phyloP scores from a whole-genome alignment of 1,284 basidiomycete species.

The Ceratobasidium sp. region DNA sequence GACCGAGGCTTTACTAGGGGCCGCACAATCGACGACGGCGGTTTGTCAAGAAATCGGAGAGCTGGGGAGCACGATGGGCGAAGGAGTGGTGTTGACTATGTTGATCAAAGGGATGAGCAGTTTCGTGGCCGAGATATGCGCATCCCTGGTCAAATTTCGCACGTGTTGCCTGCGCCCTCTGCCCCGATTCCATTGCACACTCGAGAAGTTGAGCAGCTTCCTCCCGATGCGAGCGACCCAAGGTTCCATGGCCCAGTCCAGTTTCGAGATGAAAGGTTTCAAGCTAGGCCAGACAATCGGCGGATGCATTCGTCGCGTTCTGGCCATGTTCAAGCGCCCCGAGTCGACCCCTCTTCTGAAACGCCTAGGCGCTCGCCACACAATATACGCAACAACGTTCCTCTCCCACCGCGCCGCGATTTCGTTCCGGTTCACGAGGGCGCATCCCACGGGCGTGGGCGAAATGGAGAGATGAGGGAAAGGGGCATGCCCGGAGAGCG shows the following conservation, averaged over 20 bases:
- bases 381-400: constrained; percentile 3
- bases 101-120: constrained; percentile 9
- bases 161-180: neutral
- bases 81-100: neutral
- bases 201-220: neutral
- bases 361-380: constrained; percentile 10
- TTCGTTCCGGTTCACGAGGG: neutral
- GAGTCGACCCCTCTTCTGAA: neutral
- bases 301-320: constrained; percentile 3
- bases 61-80: neutral
- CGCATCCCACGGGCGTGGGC: neutral
- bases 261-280: constrained; percentile 14
- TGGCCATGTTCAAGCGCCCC: neutral
- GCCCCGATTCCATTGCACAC: neutral
- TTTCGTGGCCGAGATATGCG: constrained; percentile 17
- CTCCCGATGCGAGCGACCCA: constrained; percentile 2
- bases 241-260: constrained; percentile 4
- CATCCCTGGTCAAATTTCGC: neutral
- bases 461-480: neutral
- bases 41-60: neutral
- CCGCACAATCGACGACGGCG: neutral
- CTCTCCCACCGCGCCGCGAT: constrained; percentile 12
- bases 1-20: neutral
- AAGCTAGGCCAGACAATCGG: neutral
- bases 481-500: neutral